Conservation (phyloP, 164 flowering plant genomes). For the Berberis vulgaris region DNA sequence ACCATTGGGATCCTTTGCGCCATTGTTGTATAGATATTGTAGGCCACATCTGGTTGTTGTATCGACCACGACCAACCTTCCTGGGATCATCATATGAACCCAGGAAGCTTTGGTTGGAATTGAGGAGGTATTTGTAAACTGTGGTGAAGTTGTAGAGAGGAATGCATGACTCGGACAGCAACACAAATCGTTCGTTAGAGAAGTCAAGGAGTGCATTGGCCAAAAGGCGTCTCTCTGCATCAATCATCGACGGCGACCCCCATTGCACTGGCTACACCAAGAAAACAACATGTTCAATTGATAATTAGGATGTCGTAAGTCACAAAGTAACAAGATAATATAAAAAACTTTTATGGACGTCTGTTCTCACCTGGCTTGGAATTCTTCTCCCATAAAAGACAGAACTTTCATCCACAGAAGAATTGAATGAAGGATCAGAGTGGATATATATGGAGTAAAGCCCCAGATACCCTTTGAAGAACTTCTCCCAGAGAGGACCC, state of each 20-base stretch:
- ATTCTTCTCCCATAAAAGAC: slow-evolving; percentile 38
- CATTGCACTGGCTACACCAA: slow-evolving; percentile 38
- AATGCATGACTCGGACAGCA: slow-evolving; percentile 54
- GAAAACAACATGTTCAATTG: neutral
- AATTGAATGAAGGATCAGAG: slow-evolving; percentile 17
- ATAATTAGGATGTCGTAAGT: neutral
- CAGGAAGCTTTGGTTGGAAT: slow-evolving; percentile 32
- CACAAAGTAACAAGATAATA: neutral
- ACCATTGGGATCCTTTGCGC: slow-evolving; percentile 62
- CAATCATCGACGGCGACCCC: slow-evolving; percentile 44
- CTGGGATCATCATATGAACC: slow-evolving; percentile 32
- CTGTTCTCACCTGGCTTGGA: slow-evolving; percentile 38
- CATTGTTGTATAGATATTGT: slow-evolving; percentile 21
- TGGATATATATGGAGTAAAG: slow-evolving; percentile 46
- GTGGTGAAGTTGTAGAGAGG: slow-evolving; percentile 52
- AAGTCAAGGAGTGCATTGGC: slow-evolving; percentile 56
- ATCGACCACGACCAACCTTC: slow-evolving; percentile 34
- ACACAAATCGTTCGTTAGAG: slow-evolving; percentile 40
- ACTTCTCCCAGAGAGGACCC: slow-evolving; percentile 44
- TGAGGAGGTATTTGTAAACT: slow-evolving; percentile 33
- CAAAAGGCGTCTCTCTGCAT: slow-evolving; percentile 47
- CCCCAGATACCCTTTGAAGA: slow-evolving; percentile 41
- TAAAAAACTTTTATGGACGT: too few species aligned
- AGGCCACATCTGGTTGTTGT: slow-evolving; percentile 36
- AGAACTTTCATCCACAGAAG: slow-evolving; percentile 18